These are phyloP conservation scores for Trichoderma semiorbis DNA, from an alignment of 2,329 filamentous ascomycete species.

Conservation along the genomic window DNA sequence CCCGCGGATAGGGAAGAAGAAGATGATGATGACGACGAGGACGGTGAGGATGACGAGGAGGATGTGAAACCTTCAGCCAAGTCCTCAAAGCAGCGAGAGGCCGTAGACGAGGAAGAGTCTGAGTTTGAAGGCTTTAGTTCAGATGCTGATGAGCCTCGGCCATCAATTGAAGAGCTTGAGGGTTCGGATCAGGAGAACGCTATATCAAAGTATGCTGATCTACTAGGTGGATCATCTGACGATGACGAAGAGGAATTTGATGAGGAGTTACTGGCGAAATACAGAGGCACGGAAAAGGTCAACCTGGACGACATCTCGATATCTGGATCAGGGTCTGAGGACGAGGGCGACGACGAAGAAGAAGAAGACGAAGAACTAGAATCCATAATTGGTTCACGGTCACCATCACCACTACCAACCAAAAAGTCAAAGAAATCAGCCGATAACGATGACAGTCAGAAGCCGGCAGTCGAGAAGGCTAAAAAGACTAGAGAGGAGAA, in stretches of 20 bases:
- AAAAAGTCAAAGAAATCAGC: slow-evolving; percentile 35
- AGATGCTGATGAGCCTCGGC: slow-evolving; percentile 28
- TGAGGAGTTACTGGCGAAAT: slow-evolving; percentile 30
- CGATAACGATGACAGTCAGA: slow-evolving; percentile 6
- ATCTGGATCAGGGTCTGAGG: slow-evolving; percentile 33
- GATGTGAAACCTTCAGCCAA: not conserved
- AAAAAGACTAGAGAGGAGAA: slow-evolving; percentile 21
- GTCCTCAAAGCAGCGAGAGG: slow-evolving; percentile 23
- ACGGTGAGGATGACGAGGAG: not conserved
- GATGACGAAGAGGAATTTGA: slow-evolving; percentile 42
- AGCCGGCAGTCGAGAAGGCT: slow-evolving; percentile 4
- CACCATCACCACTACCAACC: slow-evolving; percentile 31
- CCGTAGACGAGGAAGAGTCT: slow-evolving; percentile 30
- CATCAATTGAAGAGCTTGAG: slow-evolving; percentile 24
- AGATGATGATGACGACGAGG: not conserved
- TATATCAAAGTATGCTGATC: slow-evolving; percentile 42
- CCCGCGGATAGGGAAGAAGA: slow-evolving; percentile 22
- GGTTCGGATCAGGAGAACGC: slow-evolving; percentile 34
- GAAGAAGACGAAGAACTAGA: slow-evolving; percentile 23
- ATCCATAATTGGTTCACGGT: slow-evolving; percentile 26
- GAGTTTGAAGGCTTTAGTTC: slow-evolving; percentile 38
- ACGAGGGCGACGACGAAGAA: slow-evolving; percentile 25
- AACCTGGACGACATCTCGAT: slow-evolving; percentile 41
- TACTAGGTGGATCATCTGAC: slow-evolving; percentile 45
- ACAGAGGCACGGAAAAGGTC: slow-evolving; percentile 34